Base-by-base conservation (phyloP, 306 rosid genomes). In the Benincasa hispida region DNA sequence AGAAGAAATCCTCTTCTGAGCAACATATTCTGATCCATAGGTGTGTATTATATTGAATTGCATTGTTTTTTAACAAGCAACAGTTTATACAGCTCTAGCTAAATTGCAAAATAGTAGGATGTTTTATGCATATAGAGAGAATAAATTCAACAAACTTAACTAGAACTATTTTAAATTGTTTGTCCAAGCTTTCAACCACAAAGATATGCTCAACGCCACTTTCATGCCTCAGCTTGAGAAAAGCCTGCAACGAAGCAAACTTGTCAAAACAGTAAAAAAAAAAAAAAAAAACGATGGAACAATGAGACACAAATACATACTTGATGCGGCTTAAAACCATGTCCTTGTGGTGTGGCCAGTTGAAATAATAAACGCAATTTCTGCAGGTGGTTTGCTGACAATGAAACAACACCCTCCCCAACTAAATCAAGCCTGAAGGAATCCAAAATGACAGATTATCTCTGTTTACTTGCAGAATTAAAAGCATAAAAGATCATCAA, bases 311-410 rank as follows among this genome's bases (percentile, higher is more conserved):
- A 47, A 67, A 61, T 50, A 76, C 91, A 82, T 82, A 92, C 99
- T 96, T 92, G 99, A 80, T 92, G 96, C n/a, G 98, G 98, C 87
- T 88, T 89, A 79, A 92, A 95, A 80, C 69, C 80, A 66, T 80
- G 85, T 47, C 93, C 98, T 45, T 45, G 80, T 59, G 96, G 98
- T 45, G 92, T 87, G 80, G 89, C 80, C 85, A 95, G 84, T 74
- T 85, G 88, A 83, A 95, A 92, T 77, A 93, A 95, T 53, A 95
- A 77, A 27, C 89, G 91, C 84, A 92, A 79, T 84, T 92, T 95
- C 84, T 92, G 99, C 74, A 92, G 89, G 87, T 95, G 99, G 89
- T 92, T 95, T 54, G 99, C 98, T 45, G 97, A 87, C 82, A 92
- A 81, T 50, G 87, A 88, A 60, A 89, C 83, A 35, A 68, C 79